phyloP scores from a whole-genome alignment of 169 alveolate species.

The Theileria luwenshuni region DNA sequence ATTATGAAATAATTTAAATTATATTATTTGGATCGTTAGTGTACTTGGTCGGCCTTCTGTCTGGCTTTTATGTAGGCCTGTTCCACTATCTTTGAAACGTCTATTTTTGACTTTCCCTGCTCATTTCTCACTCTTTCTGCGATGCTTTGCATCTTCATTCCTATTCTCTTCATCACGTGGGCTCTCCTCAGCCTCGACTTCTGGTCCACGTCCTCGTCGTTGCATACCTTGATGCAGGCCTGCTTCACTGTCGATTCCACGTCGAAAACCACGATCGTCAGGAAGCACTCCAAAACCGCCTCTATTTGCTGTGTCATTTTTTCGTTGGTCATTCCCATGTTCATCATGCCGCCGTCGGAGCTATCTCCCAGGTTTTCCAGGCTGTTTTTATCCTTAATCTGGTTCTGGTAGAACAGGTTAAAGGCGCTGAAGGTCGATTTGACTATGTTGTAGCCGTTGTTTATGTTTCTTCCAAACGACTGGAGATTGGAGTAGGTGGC shows the following conservation, averaged over 20 bases:
- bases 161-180: conserved; percentile 53
- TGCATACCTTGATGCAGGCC: conserved; percentile 72
- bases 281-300: conserved; percentile 51
- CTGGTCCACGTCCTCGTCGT: conserved; percentile 62
- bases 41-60: conserved; percentile 24
- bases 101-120: conserved; percentile 37
- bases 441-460: conserved; percentile 49
- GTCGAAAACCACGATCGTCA: conserved; percentile 72
- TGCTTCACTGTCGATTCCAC: conserved; percentile 72
- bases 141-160: conserved; percentile 64
- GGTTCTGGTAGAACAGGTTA: conserved; percentile 4
- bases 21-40: neutral
- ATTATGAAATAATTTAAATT: too few relatives aligned
- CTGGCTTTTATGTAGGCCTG: conserved; percentile 58
- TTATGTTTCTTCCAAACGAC: conserved; percentile 70
- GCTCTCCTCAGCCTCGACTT: conserved; percentile 71
- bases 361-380: neutral
- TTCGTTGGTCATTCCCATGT: neutral
- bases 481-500: conserved; percentile 69
- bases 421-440: conserved; percentile 51
- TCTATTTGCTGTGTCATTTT: conserved; percentile 37
- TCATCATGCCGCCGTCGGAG: neutral
- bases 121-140: conserved; percentile 46
- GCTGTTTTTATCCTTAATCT: neutral
- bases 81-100: conserved; percentile 50